These are phyloP conservation scores for Botryosphaeria dothidea DNA, from an alignment of 2,329 filamentous ascomycete genomes.

Conservation along the genomic window DNA sequence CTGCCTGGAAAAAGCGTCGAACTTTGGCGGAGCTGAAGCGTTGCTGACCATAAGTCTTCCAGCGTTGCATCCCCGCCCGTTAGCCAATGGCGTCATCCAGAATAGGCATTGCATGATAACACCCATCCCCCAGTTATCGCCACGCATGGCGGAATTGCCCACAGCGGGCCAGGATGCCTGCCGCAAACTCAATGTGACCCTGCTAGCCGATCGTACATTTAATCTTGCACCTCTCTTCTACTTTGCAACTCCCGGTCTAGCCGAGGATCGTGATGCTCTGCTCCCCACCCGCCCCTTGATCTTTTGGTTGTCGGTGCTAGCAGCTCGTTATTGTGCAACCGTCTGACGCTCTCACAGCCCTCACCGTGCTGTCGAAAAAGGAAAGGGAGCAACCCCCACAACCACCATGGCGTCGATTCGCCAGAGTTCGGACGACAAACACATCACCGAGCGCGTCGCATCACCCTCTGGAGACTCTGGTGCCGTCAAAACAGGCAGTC, in stretches of 20 bases:
- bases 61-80: conserved; percentile 5
- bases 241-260: not conserved
- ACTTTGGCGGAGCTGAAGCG: not conserved
- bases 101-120: conserved; percentile 18
- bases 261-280: not conserved
- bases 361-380: not conserved
- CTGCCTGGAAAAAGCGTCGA: not conserved
- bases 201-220: conserved; percentile 1
- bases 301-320: not conserved
- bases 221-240: not conserved
- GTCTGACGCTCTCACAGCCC: not conserved
- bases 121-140: not conserved
- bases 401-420: not conserved
- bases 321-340: not conserved
- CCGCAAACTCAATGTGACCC: not conserved
- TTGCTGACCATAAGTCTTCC: not conserved
- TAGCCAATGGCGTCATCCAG: conserved; percentile 18
- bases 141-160: not conserved
- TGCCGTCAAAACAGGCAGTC: conserved; percentile 37
- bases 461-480: conserved; percentile 2
- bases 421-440: not conserved
- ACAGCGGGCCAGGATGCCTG: not conserved
- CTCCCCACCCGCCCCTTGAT: not conserved
- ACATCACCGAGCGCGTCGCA: not conserved
- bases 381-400: not conserved